Base-by-base conservation (phyloP, 345 rosid species). In the Melaleuca quinquenervia region DNA sequence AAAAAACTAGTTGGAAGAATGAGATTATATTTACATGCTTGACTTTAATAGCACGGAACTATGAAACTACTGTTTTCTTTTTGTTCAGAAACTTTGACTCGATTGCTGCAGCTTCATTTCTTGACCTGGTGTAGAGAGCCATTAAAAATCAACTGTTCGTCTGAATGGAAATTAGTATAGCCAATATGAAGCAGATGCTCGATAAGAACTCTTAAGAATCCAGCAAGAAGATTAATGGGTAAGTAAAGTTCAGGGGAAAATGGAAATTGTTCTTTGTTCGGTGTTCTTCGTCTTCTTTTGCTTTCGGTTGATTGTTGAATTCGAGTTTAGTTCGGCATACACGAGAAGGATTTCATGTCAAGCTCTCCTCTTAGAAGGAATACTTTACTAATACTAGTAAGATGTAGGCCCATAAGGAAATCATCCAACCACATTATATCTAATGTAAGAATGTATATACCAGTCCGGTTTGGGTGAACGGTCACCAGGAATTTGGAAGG, bases 251-350 rank as follows among this genome's bases (percentile, higher is more conserved):
- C 26, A 1, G 8, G 51, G 48, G 48, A 82, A 51, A 82, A 82
- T 82, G 41, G 41, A 41, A 41, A 82, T 29, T 27, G 56, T 29
- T 82, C 36, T 29, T 52, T 54, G 82, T 50, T 54, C 8, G 6
- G 54, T 62, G 82, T 50, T 88, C 86, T 86, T 22, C 41, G 54
- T 89, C 70, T 27, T 85, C 50, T 21, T 74, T 82, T 78, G 50
- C 83, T 12, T 70, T 82, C 55, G 11, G 52, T 11, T 20, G 58
- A 32, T 44, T 87, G 44, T 58, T 84, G 84, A 84, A 83, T 55
- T 53, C 55, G 26, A 82, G 12, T 82, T 82, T 82, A 50, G 84
- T 56, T 50, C 84, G 51, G 56, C 48, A 53, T 27, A 18, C 41
- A 16, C 27, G 16, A 18, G 58, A 12, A 45, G 44, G 41, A 9